phyloP scores from a whole-genome alignment of 805 yeast species.

The Tetrapisispora arboricola region DNA sequence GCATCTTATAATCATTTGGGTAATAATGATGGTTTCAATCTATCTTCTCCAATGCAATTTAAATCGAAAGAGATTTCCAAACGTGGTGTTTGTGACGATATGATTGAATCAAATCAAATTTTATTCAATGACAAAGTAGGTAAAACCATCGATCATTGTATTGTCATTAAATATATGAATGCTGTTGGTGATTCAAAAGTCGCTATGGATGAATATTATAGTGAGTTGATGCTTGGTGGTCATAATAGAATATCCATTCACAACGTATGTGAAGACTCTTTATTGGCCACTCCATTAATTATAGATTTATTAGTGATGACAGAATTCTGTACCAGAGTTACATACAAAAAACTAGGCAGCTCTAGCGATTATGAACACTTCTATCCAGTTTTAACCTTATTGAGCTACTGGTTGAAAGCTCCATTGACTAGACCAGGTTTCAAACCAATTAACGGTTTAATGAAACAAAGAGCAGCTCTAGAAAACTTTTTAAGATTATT shows the following conservation, averaged over 20 bases:
- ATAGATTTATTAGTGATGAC: conserved; percentile 84
- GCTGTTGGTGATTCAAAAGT: conserved; percentile 96
- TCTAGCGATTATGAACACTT: conserved; percentile 47
- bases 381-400: conserved; percentile 77
- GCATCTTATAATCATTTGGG: conserved; percentile 96
- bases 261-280: conserved; percentile 93
- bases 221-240: conserved; percentile 95
- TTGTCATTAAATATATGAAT: conserved; percentile 85
- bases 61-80: conserved; percentile 92
- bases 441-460: conserved; percentile 84
- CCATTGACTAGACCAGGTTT: conserved; percentile 88
- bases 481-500: conserved; percentile 85
- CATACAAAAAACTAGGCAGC: conserved; percentile 48
- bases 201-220: conserved; percentile 97
- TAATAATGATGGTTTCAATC: conserved; percentile 89
- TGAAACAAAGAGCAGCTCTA: conserved; percentile 86
- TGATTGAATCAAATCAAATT: conserved; percentile 77
- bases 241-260: conserved; percentile 90
- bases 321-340: conserved; percentile 81
- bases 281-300: conserved; percentile 89
- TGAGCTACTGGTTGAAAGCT: conserved; percentile 94
- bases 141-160: conserved; percentile 78
- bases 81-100: conserved; percentile 87
- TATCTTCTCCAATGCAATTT: conserved; percentile 87
- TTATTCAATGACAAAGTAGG: conserved; percentile 58